A percentile compares a stretch with the other conserved stretches of the same genome.
phyloP scores from a whole-genome alignment of 176 grass and related monocot species.

The Aechmea fasciata region DNA sequence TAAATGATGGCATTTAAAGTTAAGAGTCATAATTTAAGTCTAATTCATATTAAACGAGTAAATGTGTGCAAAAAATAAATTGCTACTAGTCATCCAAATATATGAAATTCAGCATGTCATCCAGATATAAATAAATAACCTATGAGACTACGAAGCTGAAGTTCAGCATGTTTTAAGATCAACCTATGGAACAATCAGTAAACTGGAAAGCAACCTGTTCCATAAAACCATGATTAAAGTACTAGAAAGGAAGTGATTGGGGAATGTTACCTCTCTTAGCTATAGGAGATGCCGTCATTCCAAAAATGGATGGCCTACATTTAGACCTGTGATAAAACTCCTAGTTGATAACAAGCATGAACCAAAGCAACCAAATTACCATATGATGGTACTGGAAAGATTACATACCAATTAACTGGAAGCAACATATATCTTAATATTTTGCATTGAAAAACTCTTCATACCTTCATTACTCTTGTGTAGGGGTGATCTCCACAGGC shows the following conservation, averaged over 20 bases:
- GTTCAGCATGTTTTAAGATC: too few species aligned
- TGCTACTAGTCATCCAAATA: too few species aligned
- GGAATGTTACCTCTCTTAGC: slow-evolving; percentile 34
- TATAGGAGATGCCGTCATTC: slow-evolving; percentile 49
- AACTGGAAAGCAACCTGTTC: too few species aligned
- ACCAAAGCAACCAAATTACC: slow-evolving; percentile 9
- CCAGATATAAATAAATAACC: too few species aligned
- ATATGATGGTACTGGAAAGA: neutral
- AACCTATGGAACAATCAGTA: too few species aligned
- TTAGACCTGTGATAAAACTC: slow-evolving; percentile 45
- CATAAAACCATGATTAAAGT: neutral
- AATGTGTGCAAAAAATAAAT: too few species aligned
- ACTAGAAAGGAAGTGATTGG: neutral
- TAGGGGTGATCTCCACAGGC: slow-evolving; percentile 61
- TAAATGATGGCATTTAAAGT: too few species aligned
- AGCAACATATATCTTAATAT: neutral
- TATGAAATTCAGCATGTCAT: too few species aligned
- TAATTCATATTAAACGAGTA: too few species aligned
- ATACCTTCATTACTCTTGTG: slow-evolving; percentile 52
- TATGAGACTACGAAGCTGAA: too few species aligned
- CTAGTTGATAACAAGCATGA: slow-evolving; percentile 19
- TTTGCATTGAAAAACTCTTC: neutral
- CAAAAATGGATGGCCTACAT: slow-evolving; percentile 47
- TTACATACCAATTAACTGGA: neutral
- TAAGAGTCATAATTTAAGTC: too few species aligned